Conservation (phyloP, 2,329 filamentous ascomycete species). For the Phyllosticta capitalensis region DNA sequence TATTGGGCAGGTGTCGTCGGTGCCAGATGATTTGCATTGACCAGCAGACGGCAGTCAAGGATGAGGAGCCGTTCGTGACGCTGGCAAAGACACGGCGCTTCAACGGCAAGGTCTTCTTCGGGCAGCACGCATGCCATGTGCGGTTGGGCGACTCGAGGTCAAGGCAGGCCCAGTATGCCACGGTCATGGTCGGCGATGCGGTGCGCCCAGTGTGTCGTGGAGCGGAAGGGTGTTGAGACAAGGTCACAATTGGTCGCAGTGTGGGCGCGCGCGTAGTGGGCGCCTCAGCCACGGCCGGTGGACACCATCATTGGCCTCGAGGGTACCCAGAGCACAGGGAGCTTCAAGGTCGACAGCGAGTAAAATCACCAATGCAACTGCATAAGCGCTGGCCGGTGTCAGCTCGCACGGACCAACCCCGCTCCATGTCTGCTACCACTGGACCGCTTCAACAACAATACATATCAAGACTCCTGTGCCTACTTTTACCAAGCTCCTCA, state of each 20-base stretch:
- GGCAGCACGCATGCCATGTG: slow-evolving; percentile 55
- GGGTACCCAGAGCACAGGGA: slow-evolving; percentile 14
- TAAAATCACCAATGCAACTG: slow-evolving; percentile 12
- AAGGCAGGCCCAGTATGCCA: slow-evolving; percentile 24
- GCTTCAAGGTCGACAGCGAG: slow-evolving; percentile 23
- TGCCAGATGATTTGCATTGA: slow-evolving; percentile 97
- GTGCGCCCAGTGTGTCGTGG: slow-evolving; percentile 11
- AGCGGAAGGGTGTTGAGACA: background rate
- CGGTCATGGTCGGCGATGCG: slow-evolving; percentile 29
- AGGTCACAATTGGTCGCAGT: background rate
- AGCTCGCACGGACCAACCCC: slow-evolving; percentile 5
- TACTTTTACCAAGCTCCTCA: background rate
- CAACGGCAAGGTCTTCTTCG: slow-evolving; percentile 81
- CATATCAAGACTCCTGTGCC: background rate
- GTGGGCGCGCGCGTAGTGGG: background rate
- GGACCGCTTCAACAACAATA: background rate
- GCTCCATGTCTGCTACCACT: background rate
- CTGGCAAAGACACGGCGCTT: slow-evolving; percentile 77
- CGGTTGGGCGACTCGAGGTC: slow-evolving; percentile 17
- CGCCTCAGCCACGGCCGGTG: background rate
- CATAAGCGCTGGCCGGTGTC: background rate
- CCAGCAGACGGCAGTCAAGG: slow-evolving; percentile 61
- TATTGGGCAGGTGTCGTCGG: slow-evolving; percentile 74
- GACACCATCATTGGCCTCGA: background rate
- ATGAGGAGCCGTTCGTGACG: slow-evolving; percentile 80